phyloP scores from a whole-genome alignment of 495 filamentous ascomycete genomes.

The Saxophila tyrrhenica region DNA sequence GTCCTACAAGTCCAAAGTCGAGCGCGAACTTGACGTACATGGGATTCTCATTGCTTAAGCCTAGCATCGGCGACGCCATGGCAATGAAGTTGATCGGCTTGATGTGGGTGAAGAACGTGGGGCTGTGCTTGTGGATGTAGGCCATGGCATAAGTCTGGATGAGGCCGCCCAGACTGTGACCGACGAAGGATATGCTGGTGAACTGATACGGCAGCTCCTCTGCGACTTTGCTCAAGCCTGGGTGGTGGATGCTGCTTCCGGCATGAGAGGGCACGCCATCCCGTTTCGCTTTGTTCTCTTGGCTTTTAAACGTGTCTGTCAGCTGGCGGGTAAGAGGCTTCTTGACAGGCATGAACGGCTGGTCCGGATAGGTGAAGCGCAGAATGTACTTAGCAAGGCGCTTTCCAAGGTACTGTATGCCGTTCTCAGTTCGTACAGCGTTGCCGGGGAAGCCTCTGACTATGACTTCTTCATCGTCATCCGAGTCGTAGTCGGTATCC shows the following conservation, averaged over 20 bases:
- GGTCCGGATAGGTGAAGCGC: conserved; percentile 81
- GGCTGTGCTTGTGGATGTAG: conserved; percentile 94
- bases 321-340: conserved; percentile 33
- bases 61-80: conserved; percentile 82
- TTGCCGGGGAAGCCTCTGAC: conserved; percentile 89
- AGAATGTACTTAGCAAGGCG: conserved; percentile 85
- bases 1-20: conserved; percentile 88
- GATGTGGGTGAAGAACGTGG: conserved; percentile 77
- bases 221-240: conserved; percentile 22
- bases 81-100: conserved; percentile 86
- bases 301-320: conserved; percentile 28
- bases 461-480: conserved; percentile 78
- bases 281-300: conserved; percentile 14
- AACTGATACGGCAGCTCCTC: conserved; percentile 64
- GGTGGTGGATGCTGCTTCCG: conserved; percentile 40
- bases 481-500: conserved; percentile 38
- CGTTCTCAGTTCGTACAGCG: conserved; percentile 77
- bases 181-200: conserved; percentile 92
- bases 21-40: conserved; percentile 94
- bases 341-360: conserved; percentile 65
- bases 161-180: conserved; percentile 82
- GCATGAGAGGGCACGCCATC: conserved; percentile 31
- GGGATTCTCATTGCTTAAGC: conserved; percentile 93
- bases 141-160: conserved; percentile 93
- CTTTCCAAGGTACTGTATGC: conserved; percentile 94